phyloP scores from a whole-genome alignment of 495 filamentous ascomycete genomes.

The Neurospora africana region DNA sequence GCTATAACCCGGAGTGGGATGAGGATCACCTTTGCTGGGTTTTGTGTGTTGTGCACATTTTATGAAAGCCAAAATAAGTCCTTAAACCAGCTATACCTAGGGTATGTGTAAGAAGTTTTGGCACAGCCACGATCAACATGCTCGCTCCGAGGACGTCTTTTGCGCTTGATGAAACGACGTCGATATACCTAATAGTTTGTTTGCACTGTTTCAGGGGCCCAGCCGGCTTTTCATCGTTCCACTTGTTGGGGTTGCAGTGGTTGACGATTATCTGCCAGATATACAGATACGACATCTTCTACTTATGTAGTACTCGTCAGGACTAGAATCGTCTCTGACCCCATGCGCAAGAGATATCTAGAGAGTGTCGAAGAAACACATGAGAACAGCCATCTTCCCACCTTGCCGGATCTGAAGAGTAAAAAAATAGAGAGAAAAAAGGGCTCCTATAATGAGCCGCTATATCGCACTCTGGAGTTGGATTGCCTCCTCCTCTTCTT shows the following conservation, averaged over 20 bases:
- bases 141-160: background rate
- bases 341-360: background rate
- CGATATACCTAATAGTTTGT: background rate
- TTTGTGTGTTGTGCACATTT: background rate
- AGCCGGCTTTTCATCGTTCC: background rate
- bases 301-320: background rate
- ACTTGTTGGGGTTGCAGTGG: background rate
- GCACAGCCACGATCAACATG: background rate
- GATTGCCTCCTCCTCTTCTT: background rate
- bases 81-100: background rate
- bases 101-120: background rate
- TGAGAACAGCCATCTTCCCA: background rate
- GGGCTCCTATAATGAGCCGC: background rate
- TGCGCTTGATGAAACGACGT: background rate
- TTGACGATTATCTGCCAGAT: background rate
- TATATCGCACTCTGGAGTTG: background rate
- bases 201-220: background rate
- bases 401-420: background rate
- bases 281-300: background rate
- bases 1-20: background rate
- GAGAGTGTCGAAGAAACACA: background rate
- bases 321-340: no score
- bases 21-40: background rate
- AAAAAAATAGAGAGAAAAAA: background rate
- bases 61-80: background rate